These are phyloP conservation scores for Dactylonectria macrodidyma DNA, from an alignment of 2,329 filamentous ascomycete genomes.

Conservation along the genomic window DNA sequence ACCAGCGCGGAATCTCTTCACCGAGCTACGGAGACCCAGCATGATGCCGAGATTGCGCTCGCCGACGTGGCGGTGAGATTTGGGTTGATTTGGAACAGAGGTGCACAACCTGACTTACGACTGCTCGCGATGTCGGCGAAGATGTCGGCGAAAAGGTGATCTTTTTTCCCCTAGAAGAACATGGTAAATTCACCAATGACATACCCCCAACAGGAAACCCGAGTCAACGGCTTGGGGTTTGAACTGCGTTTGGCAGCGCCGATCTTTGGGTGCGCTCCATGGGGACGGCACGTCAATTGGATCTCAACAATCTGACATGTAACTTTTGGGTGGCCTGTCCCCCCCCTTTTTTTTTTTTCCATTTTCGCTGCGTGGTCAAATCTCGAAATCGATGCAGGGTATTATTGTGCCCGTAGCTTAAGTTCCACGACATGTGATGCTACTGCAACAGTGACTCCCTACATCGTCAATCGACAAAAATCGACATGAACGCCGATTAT, in stretches of 20 bases:
- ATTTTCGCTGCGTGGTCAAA: no score
- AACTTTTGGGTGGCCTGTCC: background rate
- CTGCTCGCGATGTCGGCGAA: no score
- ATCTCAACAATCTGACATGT: background rate
- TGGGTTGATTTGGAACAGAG: background rate
- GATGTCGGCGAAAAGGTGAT: no score
- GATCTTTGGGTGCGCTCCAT: background rate
- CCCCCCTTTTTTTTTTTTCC: background rate
- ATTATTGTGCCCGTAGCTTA: background rate
- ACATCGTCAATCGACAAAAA: background rate
- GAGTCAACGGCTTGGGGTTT: background rate
- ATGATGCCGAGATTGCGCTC: background rate
- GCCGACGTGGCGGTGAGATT: slow-evolving; percentile 5
- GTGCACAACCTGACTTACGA: no score
- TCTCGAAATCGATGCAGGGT: background rate
- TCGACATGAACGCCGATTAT: background rate
- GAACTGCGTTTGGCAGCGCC: no score
- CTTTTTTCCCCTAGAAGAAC: no score
- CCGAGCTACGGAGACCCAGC: background rate
- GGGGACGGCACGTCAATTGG: background rate
- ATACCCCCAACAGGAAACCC: background rate
- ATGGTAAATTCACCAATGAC: no score
- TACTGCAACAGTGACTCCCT: background rate
- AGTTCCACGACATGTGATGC: background rate
- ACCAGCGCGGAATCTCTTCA: background rate